Conservation (phyloP, 306 rosid species). For the Lathyrus sativus region DNA sequence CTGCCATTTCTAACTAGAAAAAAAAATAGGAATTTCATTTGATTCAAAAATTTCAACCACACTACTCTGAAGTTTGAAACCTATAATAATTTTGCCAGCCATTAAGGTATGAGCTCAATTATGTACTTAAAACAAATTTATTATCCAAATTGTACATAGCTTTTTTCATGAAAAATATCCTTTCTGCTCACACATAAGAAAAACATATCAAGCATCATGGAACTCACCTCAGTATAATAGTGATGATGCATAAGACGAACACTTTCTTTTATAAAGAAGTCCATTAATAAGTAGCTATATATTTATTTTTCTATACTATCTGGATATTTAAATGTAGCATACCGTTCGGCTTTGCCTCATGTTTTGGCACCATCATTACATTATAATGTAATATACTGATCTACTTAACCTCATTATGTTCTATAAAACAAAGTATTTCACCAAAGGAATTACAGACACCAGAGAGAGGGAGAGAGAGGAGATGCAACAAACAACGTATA, state of each 20-base stretch:
- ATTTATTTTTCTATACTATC: slow-evolving; percentile 1
- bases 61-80: slow-evolving; percentile 1
- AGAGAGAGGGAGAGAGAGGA: background rate
- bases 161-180: slow-evolving; percentile 15
- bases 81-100: slow-evolving; percentile 2
- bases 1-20: slow-evolving; percentile 24
- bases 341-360: background rate
- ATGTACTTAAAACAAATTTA: slow-evolving; percentile 1
- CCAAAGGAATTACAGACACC: background rate
- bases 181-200: background rate
- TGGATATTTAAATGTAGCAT: slow-evolving; percentile 3
- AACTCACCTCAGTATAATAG: background rate
- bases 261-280: background rate
- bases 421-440: background rate
- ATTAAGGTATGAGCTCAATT: background rate
- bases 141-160: background rate
- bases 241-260: slow-evolving; percentile 2
- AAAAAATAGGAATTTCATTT: background rate
- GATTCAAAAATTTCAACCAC: slow-evolving; percentile 19
- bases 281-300: slow-evolving; percentile 8
- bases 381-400: background rate
- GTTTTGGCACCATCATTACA: slow-evolving; percentile 4
- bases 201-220: slow-evolving; percentile 14
- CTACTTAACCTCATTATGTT: slow-evolving; percentile 3
- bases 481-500: background rate